Percentiles rank a stretch among this genome's conserved stretches.
Evolutionary conservation across 495 filamentous ascomycete genomes (phyloP).

Genomic region (Geopyxis carbonaria): DNA sequence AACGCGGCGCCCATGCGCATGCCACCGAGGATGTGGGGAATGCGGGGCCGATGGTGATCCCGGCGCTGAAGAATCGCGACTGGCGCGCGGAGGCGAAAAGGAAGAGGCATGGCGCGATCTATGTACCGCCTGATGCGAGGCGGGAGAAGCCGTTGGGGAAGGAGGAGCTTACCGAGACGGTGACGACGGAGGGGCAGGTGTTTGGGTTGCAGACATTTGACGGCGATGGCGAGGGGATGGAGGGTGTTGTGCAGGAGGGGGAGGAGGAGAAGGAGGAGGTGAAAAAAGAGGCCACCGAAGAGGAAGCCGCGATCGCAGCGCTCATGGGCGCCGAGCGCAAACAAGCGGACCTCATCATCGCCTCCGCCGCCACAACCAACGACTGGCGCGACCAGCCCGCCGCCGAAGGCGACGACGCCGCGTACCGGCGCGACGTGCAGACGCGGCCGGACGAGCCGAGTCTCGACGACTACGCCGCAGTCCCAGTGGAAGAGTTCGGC

Average conservation of each 20-base stretch:
- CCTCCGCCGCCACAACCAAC: conserved; percentile 27
- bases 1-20: conserved; percentile 32
- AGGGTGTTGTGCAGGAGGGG: conserved; percentile 6
- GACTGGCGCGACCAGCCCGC: conserved; percentile 21
- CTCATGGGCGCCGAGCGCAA: conserved; percentile 38
- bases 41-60: conserved; percentile 42
- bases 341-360: conserved; percentile 40
- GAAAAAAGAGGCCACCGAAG: conserved; percentile 34
- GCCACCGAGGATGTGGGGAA: no score
- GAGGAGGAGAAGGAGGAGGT: conserved; percentile 6
- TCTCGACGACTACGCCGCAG: conserved; percentile 66
- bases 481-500: conserved; percentile 90
- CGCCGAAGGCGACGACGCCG: conserved; percentile 40
- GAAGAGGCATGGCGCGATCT: conserved; percentile 13
- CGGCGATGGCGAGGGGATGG: conserved; percentile 30
- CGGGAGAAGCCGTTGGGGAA: not conserved
- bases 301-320: conserved; percentile 66
- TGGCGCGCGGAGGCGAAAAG: conserved; percentile 44
- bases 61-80: conserved; percentile 47
- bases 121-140: conserved; percentile 18
- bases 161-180: conserved; percentile 21
- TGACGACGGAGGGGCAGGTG: conserved; percentile 35
- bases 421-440: conserved; percentile 48
- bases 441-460: conserved; percentile 58
- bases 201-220: conserved; percentile 31